Evolutionary conservation across 2,329 filamentous ascomycete genomes (phyloP), one percentile per base, ranked within the genome.

Genomic region (Claviceps citrina): DNA sequence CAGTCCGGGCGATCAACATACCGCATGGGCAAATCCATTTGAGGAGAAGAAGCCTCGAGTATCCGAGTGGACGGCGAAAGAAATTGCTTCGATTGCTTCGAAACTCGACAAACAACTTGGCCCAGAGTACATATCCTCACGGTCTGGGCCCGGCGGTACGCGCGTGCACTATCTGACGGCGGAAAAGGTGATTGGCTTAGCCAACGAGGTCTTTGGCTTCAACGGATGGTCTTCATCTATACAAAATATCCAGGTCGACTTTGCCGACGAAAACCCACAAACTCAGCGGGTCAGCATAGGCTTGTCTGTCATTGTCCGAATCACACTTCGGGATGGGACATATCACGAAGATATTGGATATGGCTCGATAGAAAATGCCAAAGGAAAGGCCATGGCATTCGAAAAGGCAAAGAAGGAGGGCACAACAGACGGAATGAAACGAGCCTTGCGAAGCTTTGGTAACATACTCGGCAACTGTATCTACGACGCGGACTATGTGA

Each of bases 341-440:
- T 96, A 78, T 56, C 91, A 96, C 57, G 91, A 98, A 71, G 91
- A 98, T 55, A 81, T 96, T 46, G 91, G 91, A 22, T 98, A 98
- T 54, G 91, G 91, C 7, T 84, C 91, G 49, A 93, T 93, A 50
- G 89, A 96, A 59, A 98, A 98, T 54, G 85, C 81, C 59, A 93
- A 89, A 61, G 83, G 84, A 41, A 98, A 98, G 63, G 89, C 87
- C 3, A 81, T 84, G 38, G 91, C 89, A 0, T 98, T 96, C 53
- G 91, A 98, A 58, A 98, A 98, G 62, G 87, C 91, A 1, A 98
- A 96, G 66, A 98, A 98, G 59, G 87, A 96, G 64, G 93, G 85
- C 7, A 93, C 86, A 3, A 96, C 93, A 8, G 91, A 98, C 62
- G 91, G 78, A 1, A 57, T 98, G 55, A 98, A 98, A 62, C 73